Evolutionary conservation across 2,329 filamentous ascomycete species (phyloP).

Genomic region (Pseudogymnoascus sp.): DNA sequence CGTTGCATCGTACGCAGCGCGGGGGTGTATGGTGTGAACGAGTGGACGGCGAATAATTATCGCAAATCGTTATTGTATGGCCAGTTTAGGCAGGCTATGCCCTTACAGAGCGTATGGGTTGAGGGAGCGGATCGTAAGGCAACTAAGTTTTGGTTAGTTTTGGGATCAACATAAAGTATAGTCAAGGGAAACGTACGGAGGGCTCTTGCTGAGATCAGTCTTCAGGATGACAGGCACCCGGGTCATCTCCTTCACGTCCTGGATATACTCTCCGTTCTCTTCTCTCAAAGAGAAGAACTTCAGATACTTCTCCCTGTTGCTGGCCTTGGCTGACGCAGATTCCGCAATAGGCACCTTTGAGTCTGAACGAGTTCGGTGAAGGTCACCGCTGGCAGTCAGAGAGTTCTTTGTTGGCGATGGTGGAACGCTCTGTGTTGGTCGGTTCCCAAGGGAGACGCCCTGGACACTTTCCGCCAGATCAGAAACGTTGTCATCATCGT

Average conservation of each 20-base stretch:
- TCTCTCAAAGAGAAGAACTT: slow-evolving; percentile 84
- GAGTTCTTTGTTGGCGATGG: slow-evolving; percentile 78
- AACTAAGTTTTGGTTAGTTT: slow-evolving; percentile 41
- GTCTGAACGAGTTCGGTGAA: slow-evolving; percentile 87
- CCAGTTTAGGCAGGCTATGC: neutral
- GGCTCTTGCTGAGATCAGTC: slow-evolving; percentile 97
- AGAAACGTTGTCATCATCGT: slow-evolving; percentile 73
- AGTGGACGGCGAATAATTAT: neutral
- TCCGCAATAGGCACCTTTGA: slow-evolving; percentile 77
- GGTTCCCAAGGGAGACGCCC: slow-evolving; percentile 80
- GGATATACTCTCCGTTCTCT: slow-evolving; percentile 91
- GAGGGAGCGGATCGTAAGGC: slow-evolving; percentile 74
- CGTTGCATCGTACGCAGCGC: neutral
- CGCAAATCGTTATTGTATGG: neutral
- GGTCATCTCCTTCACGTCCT: slow-evolving; percentile 97
- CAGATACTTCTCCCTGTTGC: slow-evolving; percentile 93
- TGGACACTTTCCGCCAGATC: slow-evolving; percentile 88
- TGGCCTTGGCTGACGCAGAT: slow-evolving; percentile 65
- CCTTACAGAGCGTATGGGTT: slow-evolving; percentile 65
- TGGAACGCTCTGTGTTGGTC: slow-evolving; percentile 90
- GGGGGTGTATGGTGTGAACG: slow-evolving; percentile 4
- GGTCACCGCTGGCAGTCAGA: slow-evolving; percentile 54
- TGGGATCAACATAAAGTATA: slow-evolving; percentile 31
- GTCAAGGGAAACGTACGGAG: slow-evolving; percentile 70
- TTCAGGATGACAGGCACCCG: slow-evolving; percentile 95